Base-by-base conservation (phyloP, 441 rosid species). In the Populus tomentosa region DNA sequence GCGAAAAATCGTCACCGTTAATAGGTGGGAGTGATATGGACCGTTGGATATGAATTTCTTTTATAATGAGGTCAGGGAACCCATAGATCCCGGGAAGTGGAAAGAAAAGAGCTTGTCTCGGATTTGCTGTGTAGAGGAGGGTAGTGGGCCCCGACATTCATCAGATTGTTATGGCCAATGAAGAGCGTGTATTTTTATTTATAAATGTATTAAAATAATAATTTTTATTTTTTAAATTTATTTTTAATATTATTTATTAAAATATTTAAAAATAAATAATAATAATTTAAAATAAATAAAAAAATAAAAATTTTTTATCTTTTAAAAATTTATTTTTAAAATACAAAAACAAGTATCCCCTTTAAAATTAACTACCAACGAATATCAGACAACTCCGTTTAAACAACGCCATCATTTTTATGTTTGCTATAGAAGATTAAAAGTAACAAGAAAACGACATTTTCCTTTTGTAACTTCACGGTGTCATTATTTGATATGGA, bases 1-100 rank as follows among this genome's bases (percentile, higher is more conserved):
- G 81, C 35, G 71, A 78, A 77, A 82, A 81, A 81, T 77, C 79
- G 74, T 65, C 78, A 75, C 75, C 82, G 84, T 81, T 67, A 18
- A 80, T 32, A 23, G 66, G 77, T 5, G n/a, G 8, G 26, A 30
- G 32, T 13, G 63, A 79, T 74, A 21, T 65, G 56, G 69, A 70
- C 77, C 78, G 40, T 77, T 70, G 65, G 79, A 77, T 83, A 36
- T 75, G n/a, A 68, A 74, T 8, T 40, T 11, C 1, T 9, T 2
- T 38, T 40, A 13, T 70, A 23, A 42, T 5, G 32, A 3, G 5
- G 8, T 3, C 20, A 24, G 14, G 67, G 80, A 77, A 56, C 78
- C 81, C 78, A 71, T 70, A 0, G 64, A 64, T 38, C 28, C 50
- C n/a, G 23, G 73, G 11, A 70, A 38, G 53, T 4, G 78, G 67